Evolutionary conservation across 164 flowering plant genomes (phyloP), one percentile per base, ranked within the genome.

Genomic region (Berberis vulgaris): DNA sequence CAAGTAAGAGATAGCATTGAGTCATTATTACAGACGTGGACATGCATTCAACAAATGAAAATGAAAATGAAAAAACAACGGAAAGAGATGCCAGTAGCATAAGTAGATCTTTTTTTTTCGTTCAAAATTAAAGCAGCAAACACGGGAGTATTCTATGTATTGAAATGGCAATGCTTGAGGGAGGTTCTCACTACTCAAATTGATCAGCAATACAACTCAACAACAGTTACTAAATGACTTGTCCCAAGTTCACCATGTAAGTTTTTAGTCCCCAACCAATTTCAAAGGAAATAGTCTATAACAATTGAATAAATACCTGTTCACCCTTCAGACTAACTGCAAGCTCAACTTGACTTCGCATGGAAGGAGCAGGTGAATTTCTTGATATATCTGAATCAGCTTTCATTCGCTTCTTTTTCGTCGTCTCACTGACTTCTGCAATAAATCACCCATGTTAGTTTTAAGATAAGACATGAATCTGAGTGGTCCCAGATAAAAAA

Each of bases 271-370:
- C 26, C 26, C 26, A 26, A 26, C 26, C 26, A 26, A 26, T 26
- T 26, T 26, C 26, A 26, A 26, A 26, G 26, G 26, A 26, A 26
- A 26, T 26, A 26, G 26, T 26, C 26, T 26, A 26, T 26, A 26
- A 26, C 5, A 47, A 47, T 47, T 9, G 50, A 54, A 13, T 5
- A 56, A 66, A 46, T 78, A 90, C 98, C 84, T 94, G 97, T 79
- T 94, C 97, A 65, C 96, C 96, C 81, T 88, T 93, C 55, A 90
- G 82, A 78, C 77, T 82, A 70, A 86, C 85, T 70, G 76, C 80
- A 59, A 74, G 66, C 45, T 93, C 98, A 45, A 85, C 87, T 69
- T 83, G 91, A 75, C 61, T 84, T 71, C 96, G 80, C 74, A 85
- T 55, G 49, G 91, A 70, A 71, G 55, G 60, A 62, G 75, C 73